Conservation (phyloP, 2,329 filamentous ascomycete species). For the Cercospora janseana region DNA sequence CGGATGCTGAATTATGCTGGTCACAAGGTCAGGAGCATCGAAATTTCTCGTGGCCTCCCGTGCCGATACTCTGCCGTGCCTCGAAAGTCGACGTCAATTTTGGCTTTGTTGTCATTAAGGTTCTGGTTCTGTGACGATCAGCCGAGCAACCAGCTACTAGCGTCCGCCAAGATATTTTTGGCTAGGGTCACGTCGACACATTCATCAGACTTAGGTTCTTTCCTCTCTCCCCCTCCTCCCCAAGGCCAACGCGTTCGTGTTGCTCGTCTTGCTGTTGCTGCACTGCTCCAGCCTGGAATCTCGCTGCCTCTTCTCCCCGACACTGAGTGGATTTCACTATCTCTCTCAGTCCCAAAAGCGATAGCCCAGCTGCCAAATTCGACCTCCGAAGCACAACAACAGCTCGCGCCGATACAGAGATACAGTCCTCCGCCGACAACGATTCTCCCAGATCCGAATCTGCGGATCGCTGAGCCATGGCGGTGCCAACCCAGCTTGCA, state of each 20-base stretch:
- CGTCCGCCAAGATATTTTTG: conserved; percentile 1
- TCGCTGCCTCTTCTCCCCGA: conserved; percentile 16
- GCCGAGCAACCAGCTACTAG: conserved; percentile 1
- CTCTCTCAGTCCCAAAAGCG: conserved; percentile 35
- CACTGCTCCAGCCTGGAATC: conserved; percentile 9
- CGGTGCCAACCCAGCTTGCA: conserved; percentile 54
- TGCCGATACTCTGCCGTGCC: too few species aligned
- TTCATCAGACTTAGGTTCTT: neutral
- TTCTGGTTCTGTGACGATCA: neutral
- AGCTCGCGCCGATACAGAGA: conserved; percentile 12
- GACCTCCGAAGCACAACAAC: conserved; percentile 23
- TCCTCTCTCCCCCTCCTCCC: neutral
- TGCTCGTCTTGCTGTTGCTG: conserved; percentile 13
- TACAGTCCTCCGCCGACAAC: conserved; percentile 9
- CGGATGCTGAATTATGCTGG: too few species aligned
- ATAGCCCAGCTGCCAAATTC: conserved; percentile 25
- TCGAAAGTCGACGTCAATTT: too few species aligned
- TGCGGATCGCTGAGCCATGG: neutral
- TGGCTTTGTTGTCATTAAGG: too few species aligned
- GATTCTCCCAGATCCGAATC: neutral
- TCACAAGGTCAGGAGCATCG: too few species aligned
- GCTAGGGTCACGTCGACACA: neutral
- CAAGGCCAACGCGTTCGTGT: conserved; percentile 3
- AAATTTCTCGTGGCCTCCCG: too few species aligned
- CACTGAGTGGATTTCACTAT: conserved; percentile 39